These are phyloP conservation scores for Echium plantagineum DNA, from an alignment of 257 asterid species.

Conservation along the genomic window DNA sequence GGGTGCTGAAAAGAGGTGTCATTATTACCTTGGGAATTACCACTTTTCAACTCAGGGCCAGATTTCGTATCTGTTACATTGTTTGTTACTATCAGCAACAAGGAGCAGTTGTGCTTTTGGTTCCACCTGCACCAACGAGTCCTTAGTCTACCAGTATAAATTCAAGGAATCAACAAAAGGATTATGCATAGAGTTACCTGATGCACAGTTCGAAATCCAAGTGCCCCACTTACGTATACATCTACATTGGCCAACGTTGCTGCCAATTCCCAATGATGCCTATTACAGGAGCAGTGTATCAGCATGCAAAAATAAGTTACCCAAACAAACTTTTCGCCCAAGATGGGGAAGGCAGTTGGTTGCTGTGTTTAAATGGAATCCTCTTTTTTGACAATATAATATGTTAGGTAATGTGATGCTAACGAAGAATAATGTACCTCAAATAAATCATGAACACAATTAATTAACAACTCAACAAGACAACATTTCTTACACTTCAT, in stretches of 20 bases:
- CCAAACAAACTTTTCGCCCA: neutral
- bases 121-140: conserved; percentile 40
- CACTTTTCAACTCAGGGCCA: conserved; percentile 17
- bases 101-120: conserved; percentile 76
- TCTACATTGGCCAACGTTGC: conserved; percentile 44
- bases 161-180: conserved; percentile 2
- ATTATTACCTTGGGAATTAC: conserved; percentile 16
- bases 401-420: neutral
- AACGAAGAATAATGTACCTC: neutral
- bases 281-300: conserved; percentile 16
- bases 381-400: neutral
- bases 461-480: neutral
- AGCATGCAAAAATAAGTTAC: neutral
- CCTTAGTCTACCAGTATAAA: conserved; percentile 9
- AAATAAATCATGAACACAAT: neutral
- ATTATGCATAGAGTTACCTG: conserved; percentile 42
- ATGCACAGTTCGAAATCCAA: conserved; percentile 82
- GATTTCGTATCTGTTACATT: conserved; percentile 18
- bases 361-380: neutral
- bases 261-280: conserved; percentile 66
- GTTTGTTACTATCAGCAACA: conserved; percentile 30
- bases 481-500: neutral
- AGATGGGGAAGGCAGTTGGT: neutral
- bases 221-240: conserved; percentile 58
- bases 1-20: conserved; percentile 25